A percentile compares a stretch with the other conserved stretches of the same genome.
These are phyloP conservation scores for Artomyces pyxidatus DNA, from an alignment of 768 basidiomycete genomes.

Conservation along the genomic window DNA sequence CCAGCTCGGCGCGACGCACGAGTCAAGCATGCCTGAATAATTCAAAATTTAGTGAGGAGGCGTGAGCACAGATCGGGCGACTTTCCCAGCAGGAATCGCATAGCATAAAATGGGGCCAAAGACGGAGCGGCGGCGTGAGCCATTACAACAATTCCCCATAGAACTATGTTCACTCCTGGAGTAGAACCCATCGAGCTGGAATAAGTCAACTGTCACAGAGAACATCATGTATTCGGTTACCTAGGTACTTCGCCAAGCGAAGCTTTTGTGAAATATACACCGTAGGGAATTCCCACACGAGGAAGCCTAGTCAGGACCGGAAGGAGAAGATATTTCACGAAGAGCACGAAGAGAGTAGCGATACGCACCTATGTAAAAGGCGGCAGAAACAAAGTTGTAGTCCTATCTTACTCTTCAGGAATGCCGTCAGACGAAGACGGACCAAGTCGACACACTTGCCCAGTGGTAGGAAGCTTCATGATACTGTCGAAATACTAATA, in stretches of 20 bases:
- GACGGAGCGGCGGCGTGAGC: slow-evolving; percentile 48
- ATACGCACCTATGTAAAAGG: slow-evolving; percentile 49
- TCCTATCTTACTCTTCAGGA: slow-evolving; percentile 26
- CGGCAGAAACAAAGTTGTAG: slow-evolving; percentile 56
- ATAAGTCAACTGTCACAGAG: not conserved
- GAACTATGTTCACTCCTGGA: slow-evolving; percentile 48
- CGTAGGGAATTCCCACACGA: slow-evolving; percentile 59
- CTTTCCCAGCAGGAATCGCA: slow-evolving; percentile 52
- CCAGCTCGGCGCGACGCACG: slow-evolving; percentile 54
- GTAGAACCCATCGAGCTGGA: not conserved
- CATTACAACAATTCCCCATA: slow-evolving; percentile 56
- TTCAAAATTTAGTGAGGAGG: not conserved
- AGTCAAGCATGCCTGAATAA: slow-evolving; percentile 53
- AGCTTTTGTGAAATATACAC: slow-evolving; percentile 58
- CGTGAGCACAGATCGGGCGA: not conserved
- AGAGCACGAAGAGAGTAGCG: not conserved
- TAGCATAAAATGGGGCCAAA: slow-evolving; percentile 56
- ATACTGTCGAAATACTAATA: slow-evolving; percentile 28
- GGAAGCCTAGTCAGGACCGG: slow-evolving; percentile 31
- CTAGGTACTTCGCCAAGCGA: slow-evolving; percentile 53
- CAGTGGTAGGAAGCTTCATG: slow-evolving; percentile 59
- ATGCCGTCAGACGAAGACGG: not conserved
- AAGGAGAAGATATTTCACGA: not conserved
- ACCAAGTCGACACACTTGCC: slow-evolving; percentile 36
- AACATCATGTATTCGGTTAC: slow-evolving; percentile 20